Percentiles rank a stretch among this genome's conserved stretches.
Conservation (phyloP, 495 filamentous ascomycete species). For the Penicillium salamii region DNA sequence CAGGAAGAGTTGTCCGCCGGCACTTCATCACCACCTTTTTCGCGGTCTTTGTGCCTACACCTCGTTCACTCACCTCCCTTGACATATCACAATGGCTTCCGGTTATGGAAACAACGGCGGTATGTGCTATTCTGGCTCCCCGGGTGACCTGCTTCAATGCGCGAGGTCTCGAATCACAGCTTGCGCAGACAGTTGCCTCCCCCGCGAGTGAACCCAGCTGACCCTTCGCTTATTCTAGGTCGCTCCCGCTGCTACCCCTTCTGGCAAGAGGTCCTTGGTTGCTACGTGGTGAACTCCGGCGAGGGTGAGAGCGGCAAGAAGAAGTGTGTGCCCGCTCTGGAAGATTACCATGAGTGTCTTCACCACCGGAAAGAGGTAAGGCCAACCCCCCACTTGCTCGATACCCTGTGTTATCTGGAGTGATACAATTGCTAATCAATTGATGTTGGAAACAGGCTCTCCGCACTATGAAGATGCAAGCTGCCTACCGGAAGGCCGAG, state of each 20-base stretch:
- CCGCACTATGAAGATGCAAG: constrained; percentile 74
- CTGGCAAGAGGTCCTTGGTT: constrained; percentile 92
- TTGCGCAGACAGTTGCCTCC: constrained; percentile 17
- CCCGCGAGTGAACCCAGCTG: constrained; percentile 24
- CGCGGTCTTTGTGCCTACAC: constrained; percentile 23
- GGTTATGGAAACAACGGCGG: constrained; percentile 79
- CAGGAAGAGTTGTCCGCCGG: constrained; percentile 36
- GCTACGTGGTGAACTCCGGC: constrained; percentile 81
- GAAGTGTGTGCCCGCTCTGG: constrained; percentile 84
- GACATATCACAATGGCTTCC: constrained; percentile 63
- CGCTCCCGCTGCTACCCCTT: constrained; percentile 94
- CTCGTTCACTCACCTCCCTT: constrained; percentile 21
- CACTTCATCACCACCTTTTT: constrained; percentile 23
- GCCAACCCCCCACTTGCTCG: constrained; percentile 7
- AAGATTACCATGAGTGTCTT: constrained; percentile 98
- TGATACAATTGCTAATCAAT: not conserved
- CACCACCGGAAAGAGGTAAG: constrained; percentile 97
- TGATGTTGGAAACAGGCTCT: constrained; percentile 55
- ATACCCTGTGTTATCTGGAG: not conserved
- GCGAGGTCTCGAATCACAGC: constrained; percentile 15
- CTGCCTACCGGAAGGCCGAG: constrained; percentile 81
- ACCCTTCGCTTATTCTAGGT: constrained; percentile 50
- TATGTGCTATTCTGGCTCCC: constrained; percentile 40
- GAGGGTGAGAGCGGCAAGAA: constrained; percentile 76
- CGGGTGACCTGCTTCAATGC: constrained; percentile 3